These are phyloP conservation scores for Pyrus pyrifolia DNA, from an alignment of 306 rosid species.

Conservation along the genomic window DNA sequence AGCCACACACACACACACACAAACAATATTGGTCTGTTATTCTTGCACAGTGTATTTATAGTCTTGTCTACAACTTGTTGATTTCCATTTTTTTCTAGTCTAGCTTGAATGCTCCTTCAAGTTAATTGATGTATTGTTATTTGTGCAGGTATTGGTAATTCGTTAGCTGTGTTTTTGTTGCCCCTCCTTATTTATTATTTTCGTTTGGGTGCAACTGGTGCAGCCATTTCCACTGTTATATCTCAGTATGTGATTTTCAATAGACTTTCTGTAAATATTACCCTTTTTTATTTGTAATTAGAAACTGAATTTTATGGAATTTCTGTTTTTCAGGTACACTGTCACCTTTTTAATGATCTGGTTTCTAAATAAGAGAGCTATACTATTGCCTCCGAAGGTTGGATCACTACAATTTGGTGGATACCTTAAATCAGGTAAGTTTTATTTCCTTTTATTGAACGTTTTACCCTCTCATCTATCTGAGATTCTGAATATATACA, in stretches of 20 bases:
- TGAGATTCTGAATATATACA: not conserved
- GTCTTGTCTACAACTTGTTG: not conserved
- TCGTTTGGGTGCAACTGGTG: slow-evolving; percentile 80
- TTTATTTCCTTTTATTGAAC: not conserved
- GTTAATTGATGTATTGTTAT: slow-evolving; percentile 23
- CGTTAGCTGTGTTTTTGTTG: slow-evolving; percentile 63
- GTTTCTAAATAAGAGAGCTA: slow-evolving; percentile 61
- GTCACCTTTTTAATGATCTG: slow-evolving; percentile 74
- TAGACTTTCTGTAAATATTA: slow-evolving; percentile 5
- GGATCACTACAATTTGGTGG: slow-evolving; percentile 77
- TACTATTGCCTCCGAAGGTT: slow-evolving; percentile 81
- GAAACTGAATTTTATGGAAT: slow-evolving; percentile 9
- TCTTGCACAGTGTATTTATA: not conserved
- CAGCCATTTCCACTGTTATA: slow-evolving; percentile 81
- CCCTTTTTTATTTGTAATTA: slow-evolving; percentile 7
- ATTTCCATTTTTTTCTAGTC: slow-evolving; percentile 5
- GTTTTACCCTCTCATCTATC: not conserved
- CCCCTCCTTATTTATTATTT: slow-evolving; percentile 76
- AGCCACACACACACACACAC: not conserved
- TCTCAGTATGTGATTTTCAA: slow-evolving; percentile 70
- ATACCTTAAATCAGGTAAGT: slow-evolving; percentile 77
- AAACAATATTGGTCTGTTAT: not conserved
- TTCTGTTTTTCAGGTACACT: slow-evolving; percentile 56
- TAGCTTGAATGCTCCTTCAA: slow-evolving; percentile 4
- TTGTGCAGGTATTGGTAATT: slow-evolving; percentile 78